phyloP scores from a whole-genome alignment of 2,329 filamentous ascomycete species.

The Diaporthe australafricana region DNA sequence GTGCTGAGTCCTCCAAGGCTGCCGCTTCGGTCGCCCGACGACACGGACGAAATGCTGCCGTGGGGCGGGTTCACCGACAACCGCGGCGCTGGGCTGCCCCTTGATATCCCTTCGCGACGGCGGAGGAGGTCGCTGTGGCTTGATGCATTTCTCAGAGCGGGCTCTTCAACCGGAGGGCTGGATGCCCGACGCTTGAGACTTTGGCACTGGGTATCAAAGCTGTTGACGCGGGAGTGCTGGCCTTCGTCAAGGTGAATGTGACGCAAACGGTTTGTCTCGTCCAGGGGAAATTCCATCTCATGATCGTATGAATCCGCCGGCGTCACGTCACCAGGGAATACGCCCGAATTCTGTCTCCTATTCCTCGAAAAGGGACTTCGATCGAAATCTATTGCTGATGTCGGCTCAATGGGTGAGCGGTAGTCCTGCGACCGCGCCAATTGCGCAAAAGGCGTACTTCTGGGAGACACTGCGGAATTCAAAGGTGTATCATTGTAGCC shows the following conservation, averaged over 20 bases:
- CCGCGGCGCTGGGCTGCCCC: constrained; percentile 65
- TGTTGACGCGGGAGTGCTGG: constrained; percentile 40
- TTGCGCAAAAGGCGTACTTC: constrained; percentile 55
- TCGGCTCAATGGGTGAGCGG: constrained; percentile 54
- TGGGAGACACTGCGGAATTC: constrained; percentile 61
- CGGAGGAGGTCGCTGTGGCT: constrained; percentile 58
- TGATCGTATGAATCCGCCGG: constrained; percentile 59
- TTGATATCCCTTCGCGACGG: constrained; percentile 59
- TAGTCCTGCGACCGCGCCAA: constrained; percentile 50
- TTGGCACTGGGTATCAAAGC: constrained; percentile 51
- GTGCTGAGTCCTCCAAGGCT: constrained; percentile 61
- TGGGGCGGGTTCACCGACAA: constrained; percentile 55
- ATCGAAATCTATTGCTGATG: constrained; percentile 55
- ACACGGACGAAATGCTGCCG: constrained; percentile 57
- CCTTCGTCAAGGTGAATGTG: constrained; percentile 59
- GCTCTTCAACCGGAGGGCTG: constrained; percentile 63
- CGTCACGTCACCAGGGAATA: constrained; percentile 57
- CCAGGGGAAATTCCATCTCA: constrained; percentile 59
- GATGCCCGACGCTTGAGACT: constrained; percentile 68
- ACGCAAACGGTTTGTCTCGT: constrained; percentile 55
- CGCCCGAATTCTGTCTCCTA: constrained; percentile 61
- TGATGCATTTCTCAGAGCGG: constrained; percentile 51
- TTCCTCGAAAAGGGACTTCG: constrained; percentile 58
- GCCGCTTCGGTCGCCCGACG: constrained; percentile 57
- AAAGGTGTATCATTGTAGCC: constrained; percentile 59